Base-by-base conservation (phyloP, 169 alveolate species). In the Cyclospora cayetanensis region DNA sequence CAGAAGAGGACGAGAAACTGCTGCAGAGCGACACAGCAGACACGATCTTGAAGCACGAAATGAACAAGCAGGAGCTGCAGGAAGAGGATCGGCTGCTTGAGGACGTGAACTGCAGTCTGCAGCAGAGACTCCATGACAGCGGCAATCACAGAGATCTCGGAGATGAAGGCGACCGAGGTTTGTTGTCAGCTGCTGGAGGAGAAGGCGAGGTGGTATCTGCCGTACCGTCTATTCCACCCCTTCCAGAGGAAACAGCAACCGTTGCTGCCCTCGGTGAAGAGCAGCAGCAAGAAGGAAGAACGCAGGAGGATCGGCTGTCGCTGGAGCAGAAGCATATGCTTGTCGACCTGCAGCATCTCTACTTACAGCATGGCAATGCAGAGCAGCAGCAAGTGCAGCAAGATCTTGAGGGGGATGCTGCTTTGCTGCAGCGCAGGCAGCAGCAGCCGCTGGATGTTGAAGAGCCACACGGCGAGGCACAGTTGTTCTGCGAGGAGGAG, bases 401-500 rank as follows among this genome's bases (percentile, higher is more conserved):
- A n/a, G n/a, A n/a, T n/a, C n/a, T n/a, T n/a, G n/a, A n/a, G n/a
- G n/a, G n/a, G n/a, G n/a, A n/a, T n/a, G n/a, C n/a, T n/a, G n/a
- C n/a, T n/a, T n/a, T n/a, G n/a, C n/a, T n/a, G n/a, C n/a, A n/a
- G 80, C 80, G 7, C 31, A 42, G 7, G 50, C 80, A 31, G 80
- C 80, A 68, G 80, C 80, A 68, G 80, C 80, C 29, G 80, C 80
- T 22, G 18, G 80, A 68, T 31, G 5, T 68, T 9, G 80, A 68
- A 46, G 80, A 68, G 80, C 80, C 80, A 12, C 1, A 5, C 11
- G 80, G 80, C 9, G 50, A 29, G 52, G 29, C 80, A 2, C 80
- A 68, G 46, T 46, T 68, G 5, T 68, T 68, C n/a, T 46, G 22
- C 7, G 50, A 68, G 2, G 80, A 68, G 37, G 80, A 68, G 50